Evolutionary conservation across 768 basidiomycete species (phyloP).

Genomic region (Kwoniella bestiolae): DNA sequence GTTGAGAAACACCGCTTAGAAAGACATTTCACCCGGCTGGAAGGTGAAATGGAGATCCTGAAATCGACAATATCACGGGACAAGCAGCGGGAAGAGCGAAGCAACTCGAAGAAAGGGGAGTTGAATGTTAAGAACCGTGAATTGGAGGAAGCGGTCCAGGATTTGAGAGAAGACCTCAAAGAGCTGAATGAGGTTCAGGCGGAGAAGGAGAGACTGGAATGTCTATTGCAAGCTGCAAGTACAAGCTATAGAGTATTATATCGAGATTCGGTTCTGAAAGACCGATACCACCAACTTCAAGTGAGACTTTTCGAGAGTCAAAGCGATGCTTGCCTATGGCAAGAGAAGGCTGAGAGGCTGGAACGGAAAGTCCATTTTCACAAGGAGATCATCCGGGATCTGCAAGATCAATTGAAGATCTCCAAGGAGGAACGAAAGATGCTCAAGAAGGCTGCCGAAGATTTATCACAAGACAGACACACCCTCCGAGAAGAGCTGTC

Average conservation of each 20-base stretch:
- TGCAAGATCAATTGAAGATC: conserved; percentile 6
- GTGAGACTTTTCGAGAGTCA: conserved; percentile 2
- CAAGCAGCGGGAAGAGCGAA: not conserved
- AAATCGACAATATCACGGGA: not conserved
- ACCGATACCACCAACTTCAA: conserved; percentile 7
- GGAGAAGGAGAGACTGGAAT: conserved; percentile 20
- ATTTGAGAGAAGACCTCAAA: conserved; percentile 7
- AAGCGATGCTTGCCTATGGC: not conserved
- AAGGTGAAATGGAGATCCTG: not conserved
- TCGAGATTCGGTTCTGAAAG: conserved; percentile 5
- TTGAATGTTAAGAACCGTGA: not conserved
- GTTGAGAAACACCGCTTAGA: conserved; percentile 17
- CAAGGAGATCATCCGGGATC: not conserved
- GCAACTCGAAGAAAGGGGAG: not conserved
- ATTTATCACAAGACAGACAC: not conserved
- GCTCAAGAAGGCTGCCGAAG: not conserved
- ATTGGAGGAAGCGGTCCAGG: not conserved
- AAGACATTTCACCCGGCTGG: conserved; percentile 5
- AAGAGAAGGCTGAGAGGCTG: conserved; percentile 13
- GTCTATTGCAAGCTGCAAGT: conserved; percentile 14
- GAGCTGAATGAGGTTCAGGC: not conserved
- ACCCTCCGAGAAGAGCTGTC: not conserved
- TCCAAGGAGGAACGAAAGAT: not conserved
- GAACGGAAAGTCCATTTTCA: not conserved
- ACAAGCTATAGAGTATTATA: conserved; percentile 17